A percentile compares a stretch with the other conserved stretches of the same genome.
Conservation (phyloP, 768 basidiomycete species). For the Saitozyma podzolica region DNA sequence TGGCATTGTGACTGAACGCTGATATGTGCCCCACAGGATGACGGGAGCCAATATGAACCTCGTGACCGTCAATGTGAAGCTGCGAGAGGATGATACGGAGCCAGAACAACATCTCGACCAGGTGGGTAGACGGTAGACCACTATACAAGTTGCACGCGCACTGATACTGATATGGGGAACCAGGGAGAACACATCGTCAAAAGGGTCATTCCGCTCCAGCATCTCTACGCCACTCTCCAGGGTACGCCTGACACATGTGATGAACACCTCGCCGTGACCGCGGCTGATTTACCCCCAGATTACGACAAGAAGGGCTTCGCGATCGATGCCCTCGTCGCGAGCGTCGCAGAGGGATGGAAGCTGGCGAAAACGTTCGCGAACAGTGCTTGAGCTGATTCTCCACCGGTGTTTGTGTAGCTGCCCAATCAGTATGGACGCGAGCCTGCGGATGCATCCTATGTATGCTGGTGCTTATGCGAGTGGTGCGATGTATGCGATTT, state of each 20-base stretch:
- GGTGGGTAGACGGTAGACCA: slow-evolving; percentile 9
- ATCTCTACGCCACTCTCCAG: slow-evolving; percentile 65
- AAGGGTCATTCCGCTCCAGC: slow-evolving; percentile 67
- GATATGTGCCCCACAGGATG: slow-evolving; percentile 64
- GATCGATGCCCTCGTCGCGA: slow-evolving; percentile 74
- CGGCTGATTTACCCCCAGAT: slow-evolving; percentile 27
- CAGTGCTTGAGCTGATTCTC: too few relatives aligned
- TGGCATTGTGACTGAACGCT: slow-evolving; percentile 2
- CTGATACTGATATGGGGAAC: too few relatives aligned
- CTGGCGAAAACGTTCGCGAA: slow-evolving; percentile 8
- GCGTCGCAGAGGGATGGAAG: slow-evolving; percentile 68
- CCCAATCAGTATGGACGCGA: too few relatives aligned
- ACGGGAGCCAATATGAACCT: slow-evolving; percentile 91
- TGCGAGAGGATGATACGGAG: slow-evolving; percentile 58
- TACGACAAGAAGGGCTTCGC: slow-evolving; percentile 57
- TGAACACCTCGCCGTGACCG: neutral
- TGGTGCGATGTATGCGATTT: too few relatives aligned
- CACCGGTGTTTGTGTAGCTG: too few relatives aligned
- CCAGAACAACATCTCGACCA: slow-evolving; percentile 73
- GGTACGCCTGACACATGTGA: slow-evolving; percentile 56
- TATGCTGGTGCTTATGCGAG: too few relatives aligned
- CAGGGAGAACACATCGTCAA: slow-evolving; percentile 80
- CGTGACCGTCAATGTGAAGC: slow-evolving; percentile 64
- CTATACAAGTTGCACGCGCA: too few relatives aligned
- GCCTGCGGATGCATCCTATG: too few relatives aligned